phyloP scores from a whole-genome alignment of 2,329 filamentous ascomycete genomes.

The Cordyceps farinosa region DNA sequence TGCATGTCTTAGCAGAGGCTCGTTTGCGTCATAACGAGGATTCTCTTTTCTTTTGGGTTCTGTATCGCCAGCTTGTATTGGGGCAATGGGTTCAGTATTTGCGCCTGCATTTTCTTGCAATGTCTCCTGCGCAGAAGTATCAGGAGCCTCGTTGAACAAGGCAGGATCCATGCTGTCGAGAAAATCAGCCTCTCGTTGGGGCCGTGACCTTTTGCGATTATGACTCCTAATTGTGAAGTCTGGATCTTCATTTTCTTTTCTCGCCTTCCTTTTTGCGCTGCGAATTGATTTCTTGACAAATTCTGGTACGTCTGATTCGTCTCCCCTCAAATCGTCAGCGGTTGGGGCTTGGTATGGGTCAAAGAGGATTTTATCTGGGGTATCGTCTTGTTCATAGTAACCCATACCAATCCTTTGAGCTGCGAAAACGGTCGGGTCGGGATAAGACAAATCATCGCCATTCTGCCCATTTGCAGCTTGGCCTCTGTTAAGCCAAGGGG shows the following conservation, averaged over 20 bases:
- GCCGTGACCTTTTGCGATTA: constrained; percentile 37
- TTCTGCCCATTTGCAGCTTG: constrained; percentile 24
- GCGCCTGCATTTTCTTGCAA: constrained; percentile 16
- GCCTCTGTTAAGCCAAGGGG: constrained; percentile 7
- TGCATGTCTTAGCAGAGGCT: constrained; percentile 49
- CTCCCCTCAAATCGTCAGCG: constrained; percentile 39
- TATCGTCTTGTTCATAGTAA: constrained; percentile 58
- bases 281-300: constrained; percentile 53
- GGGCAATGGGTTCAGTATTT: constrained; percentile 19
- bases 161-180: constrained; percentile 51
- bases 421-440: constrained; percentile 45
- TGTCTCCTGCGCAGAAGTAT: constrained; percentile 19
- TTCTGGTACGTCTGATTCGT: constrained; percentile 49
- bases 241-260: constrained; percentile 51
- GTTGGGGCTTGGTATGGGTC: constrained; percentile 55
- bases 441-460: constrained; percentile 38
- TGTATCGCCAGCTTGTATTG: constrained; percentile 17
- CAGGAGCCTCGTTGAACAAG: constrained; percentile 36
- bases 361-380: constrained; percentile 56
- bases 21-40: constrained; percentile 40
- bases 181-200: constrained; percentile 28
- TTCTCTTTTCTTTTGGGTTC: constrained; percentile 23
- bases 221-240: constrained; percentile 47
- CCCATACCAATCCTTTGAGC: constrained; percentile 56
- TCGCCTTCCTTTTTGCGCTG: constrained; percentile 50